Conservation (phyloP, 1,284 basidiomycete genomes). For the Cryptococcus jaspeensis region DNA sequence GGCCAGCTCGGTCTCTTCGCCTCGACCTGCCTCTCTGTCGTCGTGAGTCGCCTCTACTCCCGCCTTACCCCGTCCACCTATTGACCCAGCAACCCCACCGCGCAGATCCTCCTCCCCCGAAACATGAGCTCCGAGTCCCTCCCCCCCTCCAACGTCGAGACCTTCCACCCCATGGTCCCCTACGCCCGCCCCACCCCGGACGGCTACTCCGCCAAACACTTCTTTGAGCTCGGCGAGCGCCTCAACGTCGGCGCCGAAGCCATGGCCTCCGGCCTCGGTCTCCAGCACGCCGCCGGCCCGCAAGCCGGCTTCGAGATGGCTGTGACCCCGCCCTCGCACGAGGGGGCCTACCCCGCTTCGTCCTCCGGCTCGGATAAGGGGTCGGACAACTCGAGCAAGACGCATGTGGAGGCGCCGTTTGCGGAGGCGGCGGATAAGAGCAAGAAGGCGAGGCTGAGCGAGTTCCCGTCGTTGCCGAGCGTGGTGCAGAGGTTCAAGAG, state of each 20-base stretch:
- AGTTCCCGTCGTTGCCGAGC: constrained; percentile 22
- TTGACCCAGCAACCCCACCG: background rate
- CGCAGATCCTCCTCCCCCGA: constrained; percentile 36
- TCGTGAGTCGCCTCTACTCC: constrained; percentile 20
- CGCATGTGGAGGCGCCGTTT: constrained; percentile 17
- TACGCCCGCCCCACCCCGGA: constrained; percentile 18
- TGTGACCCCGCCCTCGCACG: constrained; percentile 1
- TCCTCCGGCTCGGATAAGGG: background rate
- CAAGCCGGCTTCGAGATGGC: constrained; percentile 11
- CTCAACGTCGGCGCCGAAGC: constrained; percentile 26
- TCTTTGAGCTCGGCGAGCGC: constrained; percentile 27
- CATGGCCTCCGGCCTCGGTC: constrained; percentile 7
- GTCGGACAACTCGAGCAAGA: background rate
- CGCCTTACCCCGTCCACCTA: background rate
- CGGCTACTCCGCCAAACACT: constrained; percentile 15
- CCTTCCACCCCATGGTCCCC: constrained; percentile 21
- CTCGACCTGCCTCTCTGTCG: constrained; percentile 27
- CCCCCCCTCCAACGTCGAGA: constrained; percentile 12
- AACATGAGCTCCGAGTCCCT: constrained; percentile 34
- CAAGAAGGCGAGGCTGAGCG: constrained; percentile 19
- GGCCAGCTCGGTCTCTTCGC: constrained; percentile 28
- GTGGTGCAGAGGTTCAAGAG: constrained; percentile 25
- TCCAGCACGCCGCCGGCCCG: background rate
- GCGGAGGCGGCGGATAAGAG: constrained; percentile 14
- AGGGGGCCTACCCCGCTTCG: background rate